phyloP scores from a whole-genome alignment of 345 rosid genomes.

The Acer campestre region DNA sequence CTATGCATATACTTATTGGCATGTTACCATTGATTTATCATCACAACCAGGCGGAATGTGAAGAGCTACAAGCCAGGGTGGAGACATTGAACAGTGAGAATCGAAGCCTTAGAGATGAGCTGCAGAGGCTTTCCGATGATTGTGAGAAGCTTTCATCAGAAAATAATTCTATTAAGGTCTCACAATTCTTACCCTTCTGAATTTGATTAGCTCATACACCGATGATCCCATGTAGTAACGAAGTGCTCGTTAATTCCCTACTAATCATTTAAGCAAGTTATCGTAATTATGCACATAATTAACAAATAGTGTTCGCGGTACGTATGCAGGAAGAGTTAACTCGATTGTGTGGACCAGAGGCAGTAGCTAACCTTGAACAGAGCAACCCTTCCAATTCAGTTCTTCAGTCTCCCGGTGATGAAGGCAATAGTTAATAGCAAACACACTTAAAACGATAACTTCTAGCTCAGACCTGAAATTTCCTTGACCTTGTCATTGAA shows the following conservation, averaged over 20 bases:
- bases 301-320: background rate
- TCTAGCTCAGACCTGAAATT: conserved; percentile 8
- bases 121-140: conserved; percentile 77
- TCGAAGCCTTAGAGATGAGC: conserved; percentile 67
- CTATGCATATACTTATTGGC: background rate
- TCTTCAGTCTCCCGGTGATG: conserved; percentile 36
- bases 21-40: background rate
- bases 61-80: conserved; percentile 82
- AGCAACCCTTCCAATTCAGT: conserved; percentile 31
- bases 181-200: background rate
- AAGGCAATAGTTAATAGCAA: conserved; percentile 36
- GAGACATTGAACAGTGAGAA: conserved; percentile 69
- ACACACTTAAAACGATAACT: background rate
- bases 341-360: conserved; percentile 71
- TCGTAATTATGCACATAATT: background rate
- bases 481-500: conserved; percentile 15
- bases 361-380: conserved; percentile 64
- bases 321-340: conserved; percentile 71
- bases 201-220: background rate
- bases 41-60: conserved; percentile 78
- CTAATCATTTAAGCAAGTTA: background rate
- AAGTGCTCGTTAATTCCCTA: background rate
- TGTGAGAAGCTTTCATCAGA: conserved; percentile 88
- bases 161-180: conserved; percentile 82
- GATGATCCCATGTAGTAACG: background rate